Evolutionary conservation across 139 green algal genomes (phyloP), one percentile per base, ranked within the genome.

Genomic region (Picochlorum sp.): DNA sequence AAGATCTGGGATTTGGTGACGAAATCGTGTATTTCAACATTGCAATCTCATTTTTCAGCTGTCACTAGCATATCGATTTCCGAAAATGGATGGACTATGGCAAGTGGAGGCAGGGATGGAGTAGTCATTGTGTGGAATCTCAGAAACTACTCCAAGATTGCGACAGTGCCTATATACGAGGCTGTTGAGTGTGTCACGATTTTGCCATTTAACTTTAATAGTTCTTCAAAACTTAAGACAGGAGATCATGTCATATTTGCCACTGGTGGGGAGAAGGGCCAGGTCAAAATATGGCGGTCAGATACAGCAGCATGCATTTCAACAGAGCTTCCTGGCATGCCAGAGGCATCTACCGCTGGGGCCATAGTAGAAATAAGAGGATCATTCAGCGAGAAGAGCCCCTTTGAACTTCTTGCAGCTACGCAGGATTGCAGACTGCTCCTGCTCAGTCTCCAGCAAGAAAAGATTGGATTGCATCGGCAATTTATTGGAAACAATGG

Each of bases 401-500:
- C 9, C 1, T 37, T 22, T 25, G 13, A 14, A 13, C 50, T 96
- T 59, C 7, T 89, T 50, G 79, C 66, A 0, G 72, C 77, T 10
- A 95, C 80, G 0, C 84, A 72, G 14, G 88, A 96, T 52, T 81
- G 83, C 24, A 68, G 88, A 25, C 61, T 91, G 26, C 74, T 95
- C 31, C 81, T 74, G 24, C 22, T 47, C 18, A n/a, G 22, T n/a
- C 20, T 50, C 9, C 16, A 30, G 16, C 18, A 49, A 33, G 36
- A 20, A n/a, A 56, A 61, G 55, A 6, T 47, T 63, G 33, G 44
- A 20, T 39, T 92, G 22, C 50, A 40, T 3, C 61, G 67, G n/a
- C 80, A 97, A 72, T 74, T 97, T 32, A 72, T 97, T 0, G 90
- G 88, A 29, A 93, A 96, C 69, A 86, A 86, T 18, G 89, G 94